phyloP scores from a whole-genome alignment of 257 asterid genomes.

The Echium plantagineum region DNA sequence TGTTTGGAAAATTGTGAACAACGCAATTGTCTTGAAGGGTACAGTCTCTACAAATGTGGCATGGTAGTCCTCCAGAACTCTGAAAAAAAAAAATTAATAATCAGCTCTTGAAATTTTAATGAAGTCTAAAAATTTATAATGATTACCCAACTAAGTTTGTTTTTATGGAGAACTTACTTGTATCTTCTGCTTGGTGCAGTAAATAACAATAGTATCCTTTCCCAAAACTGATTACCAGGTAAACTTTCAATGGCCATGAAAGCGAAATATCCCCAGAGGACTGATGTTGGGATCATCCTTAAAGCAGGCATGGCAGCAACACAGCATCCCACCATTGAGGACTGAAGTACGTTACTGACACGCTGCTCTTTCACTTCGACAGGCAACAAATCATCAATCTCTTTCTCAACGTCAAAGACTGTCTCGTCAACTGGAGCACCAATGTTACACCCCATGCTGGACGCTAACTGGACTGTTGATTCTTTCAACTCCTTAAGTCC shows the following conservation, averaged over 20 bases:
- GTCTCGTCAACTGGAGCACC: slow-evolving; percentile 74
- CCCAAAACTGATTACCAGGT: slow-evolving; percentile 93
- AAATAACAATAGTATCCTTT: slow-evolving; percentile 59
- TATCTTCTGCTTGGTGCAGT: slow-evolving; percentile 79
- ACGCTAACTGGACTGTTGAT: slow-evolving; percentile 60
- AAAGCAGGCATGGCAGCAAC: slow-evolving; percentile 81
- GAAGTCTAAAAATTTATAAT: neutral
- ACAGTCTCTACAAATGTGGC: slow-evolving; percentile 80
- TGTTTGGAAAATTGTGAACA: slow-evolving; percentile 60
- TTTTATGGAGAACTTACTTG: slow-evolving; percentile 29
- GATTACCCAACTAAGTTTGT: neutral
- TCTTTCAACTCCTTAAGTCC: slow-evolving; percentile 83
- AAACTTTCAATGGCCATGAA: slow-evolving; percentile 90
- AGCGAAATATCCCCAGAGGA: slow-evolving; percentile 90
- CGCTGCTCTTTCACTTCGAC: slow-evolving; percentile 91
- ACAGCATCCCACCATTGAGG: slow-evolving; percentile 70
- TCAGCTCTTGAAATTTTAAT: neutral
- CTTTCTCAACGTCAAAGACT: slow-evolving; percentile 66
- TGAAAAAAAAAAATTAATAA: slow-evolving; percentile 10
- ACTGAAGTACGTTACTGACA: slow-evolving; percentile 67
- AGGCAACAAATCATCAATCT: slow-evolving; percentile 71
- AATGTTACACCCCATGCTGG: slow-evolving; percentile 58
- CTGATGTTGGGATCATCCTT: slow-evolving; percentile 87
- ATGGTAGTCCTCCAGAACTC: slow-evolving; percentile 75
- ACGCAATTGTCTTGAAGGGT: slow-evolving; percentile 69